phyloP scores from a whole-genome alignment of 805 yeast genomes.

The Torulaspora quercuum region DNA sequence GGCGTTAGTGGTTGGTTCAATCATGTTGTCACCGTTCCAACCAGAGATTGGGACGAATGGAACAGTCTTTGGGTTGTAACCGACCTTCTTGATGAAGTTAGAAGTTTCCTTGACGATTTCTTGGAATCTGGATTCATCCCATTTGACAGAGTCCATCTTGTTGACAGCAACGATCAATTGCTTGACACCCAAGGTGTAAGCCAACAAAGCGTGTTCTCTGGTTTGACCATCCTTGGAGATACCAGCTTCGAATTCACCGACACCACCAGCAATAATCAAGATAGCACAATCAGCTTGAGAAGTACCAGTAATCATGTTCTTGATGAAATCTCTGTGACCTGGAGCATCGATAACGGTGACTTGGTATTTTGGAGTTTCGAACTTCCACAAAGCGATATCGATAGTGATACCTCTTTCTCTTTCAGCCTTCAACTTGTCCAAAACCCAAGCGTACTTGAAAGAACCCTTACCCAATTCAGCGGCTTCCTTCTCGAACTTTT shows the following conservation, averaged over 20 bases:
- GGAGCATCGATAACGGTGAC: conserved; percentile 94
- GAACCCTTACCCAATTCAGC: conserved; percentile 97
- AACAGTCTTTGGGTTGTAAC: conserved; percentile 77
- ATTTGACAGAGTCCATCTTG: conserved; percentile 93
- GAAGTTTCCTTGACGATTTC: conserved; percentile 74
- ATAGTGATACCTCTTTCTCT: conserved; percentile 97
- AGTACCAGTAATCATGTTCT: conserved; percentile 94
- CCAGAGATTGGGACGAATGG: conserved; percentile 91
- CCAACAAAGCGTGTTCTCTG: conserved; percentile 90
- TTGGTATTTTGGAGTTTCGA: conserved; percentile 85
- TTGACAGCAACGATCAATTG: conserved; percentile 86
- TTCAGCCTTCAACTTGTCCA: conserved; percentile 94
- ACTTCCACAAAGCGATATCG: conserved; percentile 89
- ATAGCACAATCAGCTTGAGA: conserved; percentile 92
- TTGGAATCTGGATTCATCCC: conserved; percentile 78
- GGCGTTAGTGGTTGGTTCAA: conserved; percentile 76
- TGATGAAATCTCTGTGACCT: conserved; percentile 95
- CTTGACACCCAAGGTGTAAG: conserved; percentile 83
- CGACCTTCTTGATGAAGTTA: conserved; percentile 80
- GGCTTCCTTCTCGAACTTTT: conserved; percentile 97
- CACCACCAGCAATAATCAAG: conserved; percentile 86
- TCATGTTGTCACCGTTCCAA: conserved; percentile 92
- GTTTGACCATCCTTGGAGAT: conserved; percentile 93
- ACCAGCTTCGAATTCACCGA: conserved; percentile 95
- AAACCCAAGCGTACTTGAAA: conserved; percentile 97